These are phyloP conservation scores for Fonsecaea multimorphosa DNA, from an alignment of 2,329 filamentous ascomycete species.

Conservation along the genomic window DNA sequence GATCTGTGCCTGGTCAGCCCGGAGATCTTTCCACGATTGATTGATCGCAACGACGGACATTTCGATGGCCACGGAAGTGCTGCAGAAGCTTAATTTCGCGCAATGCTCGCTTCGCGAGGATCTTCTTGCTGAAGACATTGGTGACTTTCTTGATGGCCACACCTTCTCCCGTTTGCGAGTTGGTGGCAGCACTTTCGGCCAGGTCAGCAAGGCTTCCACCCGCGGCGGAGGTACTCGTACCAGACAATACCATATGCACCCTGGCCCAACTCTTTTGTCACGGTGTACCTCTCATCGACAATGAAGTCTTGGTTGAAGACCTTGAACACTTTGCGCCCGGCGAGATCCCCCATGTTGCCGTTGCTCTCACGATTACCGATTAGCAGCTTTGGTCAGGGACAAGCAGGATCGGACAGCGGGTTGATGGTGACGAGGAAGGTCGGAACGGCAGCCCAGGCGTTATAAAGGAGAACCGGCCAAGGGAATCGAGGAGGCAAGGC, in stretches of 20 bases:
- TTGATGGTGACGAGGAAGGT: slow-evolving; percentile 1
- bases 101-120: slow-evolving; percentile 94
- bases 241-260: slow-evolving; percentile 99
- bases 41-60: slow-evolving; percentile 62
- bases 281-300: slow-evolving; percentile 96
- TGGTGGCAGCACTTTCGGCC: slow-evolving; percentile 78
- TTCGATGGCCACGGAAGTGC: slow-evolving; percentile 91
- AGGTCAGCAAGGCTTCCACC: slow-evolving; percentile 23
- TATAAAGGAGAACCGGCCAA: slow-evolving; percentile 12
- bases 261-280: slow-evolving; percentile 97
- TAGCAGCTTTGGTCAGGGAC: neutral
- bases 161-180: slow-evolving; percentile 86
- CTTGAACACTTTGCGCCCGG: slow-evolving; percentile 91
- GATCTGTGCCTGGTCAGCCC: slow-evolving; percentile 69
- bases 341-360: slow-evolving; percentile 62
- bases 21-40: slow-evolving; percentile 11
- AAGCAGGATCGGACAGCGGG: neutral
- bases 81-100: slow-evolving; percentile 98
- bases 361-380: slow-evolving; percentile 25
- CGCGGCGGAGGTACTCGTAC: slow-evolving; percentile 58
- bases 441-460: slow-evolving; percentile 10
- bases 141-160: slow-evolving; percentile 99
- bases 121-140: slow-evolving; percentile 99
- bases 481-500: slow-evolving; percentile 13
- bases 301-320: slow-evolving; percentile 99